Conservation (phyloP, 78 protist genomes). For the Dictyostelium firmibasis region DNA sequence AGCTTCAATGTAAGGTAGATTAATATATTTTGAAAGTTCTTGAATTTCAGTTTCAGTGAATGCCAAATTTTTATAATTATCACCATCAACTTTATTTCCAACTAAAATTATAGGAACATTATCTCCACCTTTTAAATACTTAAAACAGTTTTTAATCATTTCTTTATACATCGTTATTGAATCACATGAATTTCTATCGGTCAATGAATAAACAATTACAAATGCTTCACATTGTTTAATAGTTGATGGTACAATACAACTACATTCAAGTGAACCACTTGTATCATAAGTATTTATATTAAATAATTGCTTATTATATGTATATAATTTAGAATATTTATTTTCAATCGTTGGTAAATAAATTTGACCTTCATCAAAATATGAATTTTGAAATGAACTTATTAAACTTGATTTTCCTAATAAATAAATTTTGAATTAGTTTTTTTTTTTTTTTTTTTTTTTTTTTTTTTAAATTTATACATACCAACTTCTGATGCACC, state of each 20-base stretch:
- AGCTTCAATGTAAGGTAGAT: neutral
- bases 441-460: neutral
- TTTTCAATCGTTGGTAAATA: neutral
- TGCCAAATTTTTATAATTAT: neutral
- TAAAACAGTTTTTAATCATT: neutral
- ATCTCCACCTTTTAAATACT: neutral
- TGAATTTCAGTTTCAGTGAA: neutral
- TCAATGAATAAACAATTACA: neutral
- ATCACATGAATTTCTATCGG: neutral
- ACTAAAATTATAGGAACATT: neutral
- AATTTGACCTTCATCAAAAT: neutral
- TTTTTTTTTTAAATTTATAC: neutral
- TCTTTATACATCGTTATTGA: neutral
- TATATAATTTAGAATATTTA: neutral
- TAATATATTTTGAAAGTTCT: neutral
- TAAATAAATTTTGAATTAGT: neutral
- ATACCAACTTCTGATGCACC: neutral
- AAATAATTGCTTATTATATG: neutral
- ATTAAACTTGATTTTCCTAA: neutral
- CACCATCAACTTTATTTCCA: neutral
- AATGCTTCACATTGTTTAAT: neutral
- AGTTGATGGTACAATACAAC: neutral
- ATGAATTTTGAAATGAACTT: neutral
- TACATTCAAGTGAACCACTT: neutral
- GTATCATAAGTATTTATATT: neutral